These are phyloP conservation scores for Cercospora beticola DNA, from an alignment of 2,329 filamentous ascomycete genomes.

Conservation along the genomic window DNA sequence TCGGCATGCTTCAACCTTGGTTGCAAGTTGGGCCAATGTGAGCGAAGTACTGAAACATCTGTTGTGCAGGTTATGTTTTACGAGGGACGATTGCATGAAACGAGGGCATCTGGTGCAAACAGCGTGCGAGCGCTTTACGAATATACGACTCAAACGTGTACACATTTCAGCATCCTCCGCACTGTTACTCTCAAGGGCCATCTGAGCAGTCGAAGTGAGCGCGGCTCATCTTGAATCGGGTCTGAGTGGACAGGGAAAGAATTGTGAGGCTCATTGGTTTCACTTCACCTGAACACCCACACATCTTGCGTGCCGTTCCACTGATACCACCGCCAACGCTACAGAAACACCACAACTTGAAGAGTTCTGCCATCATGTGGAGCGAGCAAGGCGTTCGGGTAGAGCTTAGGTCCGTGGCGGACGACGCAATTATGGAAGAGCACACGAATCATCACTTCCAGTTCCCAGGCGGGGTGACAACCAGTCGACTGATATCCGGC, in stretches of 20 bases:
- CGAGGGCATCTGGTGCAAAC: neutral
- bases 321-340: neutral
- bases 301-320: neutral
- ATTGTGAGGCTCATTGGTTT: neutral
- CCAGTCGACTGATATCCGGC: neutral
- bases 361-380: neutral
- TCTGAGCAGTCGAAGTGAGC: neutral
- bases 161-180: neutral
- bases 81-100: neutral
- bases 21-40: constrained; percentile 5
- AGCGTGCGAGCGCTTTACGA: neutral
- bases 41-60: neutral
- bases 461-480: neutral
- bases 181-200: neutral
- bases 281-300: neutral
- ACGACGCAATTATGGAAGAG: neutral
- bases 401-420: neutral
- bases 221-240: neutral
- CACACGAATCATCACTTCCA: neutral
- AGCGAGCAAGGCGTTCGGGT: neutral
- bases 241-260: neutral
- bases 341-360: neutral
- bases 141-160: neutral
- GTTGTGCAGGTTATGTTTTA: neutral
- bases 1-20: constrained; percentile 27